Conservation (phyloP, 306 rosid species). For the Gastrolobium villosum region DNA sequence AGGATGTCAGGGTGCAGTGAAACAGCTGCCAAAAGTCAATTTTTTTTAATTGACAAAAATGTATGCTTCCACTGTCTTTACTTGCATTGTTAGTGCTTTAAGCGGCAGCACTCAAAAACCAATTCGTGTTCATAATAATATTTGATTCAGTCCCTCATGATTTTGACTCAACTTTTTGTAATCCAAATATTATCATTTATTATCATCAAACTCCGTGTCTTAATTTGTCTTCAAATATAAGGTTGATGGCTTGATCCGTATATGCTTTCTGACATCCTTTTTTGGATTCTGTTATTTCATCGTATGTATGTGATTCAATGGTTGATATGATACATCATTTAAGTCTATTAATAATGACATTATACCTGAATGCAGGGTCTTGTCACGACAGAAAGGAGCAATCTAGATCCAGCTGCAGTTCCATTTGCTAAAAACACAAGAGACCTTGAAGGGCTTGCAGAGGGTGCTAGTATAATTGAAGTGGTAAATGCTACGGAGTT, state of each 20-base stretch:
- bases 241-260: conserved; percentile 4
- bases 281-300: conserved; percentile 29
- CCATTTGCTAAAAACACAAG: conserved; percentile 78
- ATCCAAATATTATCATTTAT: background rate
- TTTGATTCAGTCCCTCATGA: conserved; percentile 5
- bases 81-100: conserved; percentile 25
- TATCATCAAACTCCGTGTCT: conserved; percentile 23
- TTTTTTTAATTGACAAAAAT: conserved; percentile 79
- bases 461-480: conserved; percentile 83
- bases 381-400: conserved; percentile 77
- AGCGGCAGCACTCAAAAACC: background rate
- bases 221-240: too few species aligned
- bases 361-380: conserved; percentile 72
- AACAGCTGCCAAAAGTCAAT: conserved; percentile 60
- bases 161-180: conserved; percentile 22
- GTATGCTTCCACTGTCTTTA: conserved; percentile 51
- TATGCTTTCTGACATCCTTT: conserved; percentile 26
- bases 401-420: conserved; percentile 80
- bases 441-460: conserved; percentile 72
- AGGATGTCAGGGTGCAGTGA: conserved; percentile 68
- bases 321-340: conserved; percentile 8
- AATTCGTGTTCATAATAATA: conserved; percentile 5
- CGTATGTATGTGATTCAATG: conserved; percentile 13
- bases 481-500: conserved; percentile 70
- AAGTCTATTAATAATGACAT: conserved; percentile 23